Conservation (phyloP, 371 early-diverging fungal genomes). For the Smittium mucronatum region DNA sequence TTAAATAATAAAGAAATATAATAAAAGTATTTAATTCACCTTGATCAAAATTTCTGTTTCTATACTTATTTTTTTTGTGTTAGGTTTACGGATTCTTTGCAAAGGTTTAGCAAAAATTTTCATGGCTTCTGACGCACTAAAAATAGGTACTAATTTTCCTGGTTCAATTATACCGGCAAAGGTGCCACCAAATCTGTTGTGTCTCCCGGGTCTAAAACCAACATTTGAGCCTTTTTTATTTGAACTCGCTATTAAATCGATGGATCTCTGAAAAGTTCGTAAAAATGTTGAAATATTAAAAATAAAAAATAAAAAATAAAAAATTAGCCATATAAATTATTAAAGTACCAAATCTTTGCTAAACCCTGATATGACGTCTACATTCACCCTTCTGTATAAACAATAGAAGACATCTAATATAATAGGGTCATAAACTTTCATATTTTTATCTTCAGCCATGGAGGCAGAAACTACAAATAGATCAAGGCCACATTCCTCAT, state of each 20-base stretch:
- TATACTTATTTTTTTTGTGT: constrained; percentile 7
- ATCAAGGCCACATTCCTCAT: constrained; percentile 24
- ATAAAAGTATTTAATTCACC: constrained; percentile 5
- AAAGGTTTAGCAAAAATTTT: constrained; percentile 29
- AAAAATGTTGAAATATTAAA: not conserved
- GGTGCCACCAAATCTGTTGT: constrained; percentile 28
- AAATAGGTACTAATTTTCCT: constrained; percentile 29
- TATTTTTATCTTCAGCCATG: constrained; percentile 18
- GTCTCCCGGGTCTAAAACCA: constrained; percentile 15
- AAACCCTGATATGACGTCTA: constrained; percentile 15
- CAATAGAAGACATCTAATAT: constrained; percentile 30
- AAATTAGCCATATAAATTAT: not conserved
- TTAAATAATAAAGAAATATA: not conserved
- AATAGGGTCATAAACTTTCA: constrained; percentile 18
- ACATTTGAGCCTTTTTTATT: constrained; percentile 11
- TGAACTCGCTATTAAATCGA: not conserved
- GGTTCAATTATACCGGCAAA: constrained; percentile 23
- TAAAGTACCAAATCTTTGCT: not conserved
- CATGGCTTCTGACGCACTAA: constrained; percentile 25
- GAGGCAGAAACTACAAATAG: constrained; percentile 28
- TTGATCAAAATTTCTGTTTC: not conserved
- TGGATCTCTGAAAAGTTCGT: not conserved
- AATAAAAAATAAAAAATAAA: not conserved
- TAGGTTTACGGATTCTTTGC: not conserved
- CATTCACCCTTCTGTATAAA: constrained; percentile 28